Evolutionary conservation across 768 basidiomycete genomes (phyloP).

Genomic region (Hortiboletus flavorubellus): DNA sequence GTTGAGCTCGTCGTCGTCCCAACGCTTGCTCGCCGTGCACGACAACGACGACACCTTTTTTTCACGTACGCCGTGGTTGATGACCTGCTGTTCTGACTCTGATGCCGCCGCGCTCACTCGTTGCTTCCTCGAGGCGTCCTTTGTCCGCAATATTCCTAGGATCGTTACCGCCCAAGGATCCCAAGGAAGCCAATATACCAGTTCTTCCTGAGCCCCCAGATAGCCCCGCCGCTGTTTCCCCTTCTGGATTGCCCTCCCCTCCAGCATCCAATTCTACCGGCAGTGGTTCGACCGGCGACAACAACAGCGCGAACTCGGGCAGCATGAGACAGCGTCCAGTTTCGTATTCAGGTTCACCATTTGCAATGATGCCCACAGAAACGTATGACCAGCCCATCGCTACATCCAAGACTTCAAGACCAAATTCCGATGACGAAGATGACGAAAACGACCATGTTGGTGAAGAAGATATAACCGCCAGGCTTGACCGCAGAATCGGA

Average conservation of each 20-base stretch:
- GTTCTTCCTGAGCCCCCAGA: constrained; percentile 66
- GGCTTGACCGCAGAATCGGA: constrained; percentile 38
- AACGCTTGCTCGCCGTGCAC: constrained; percentile 25
- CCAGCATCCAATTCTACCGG: constrained; percentile 85
- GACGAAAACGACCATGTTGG: constrained; percentile 47
- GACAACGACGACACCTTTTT: constrained; percentile 20
- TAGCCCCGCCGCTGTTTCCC: constrained; percentile 52
- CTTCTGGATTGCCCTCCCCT: constrained; percentile 76
- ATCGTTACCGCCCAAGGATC: constrained; percentile 39
- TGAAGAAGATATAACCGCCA: constrained; percentile 64
- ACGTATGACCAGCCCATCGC: constrained; percentile 34
- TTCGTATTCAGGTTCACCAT: constrained; percentile 25
- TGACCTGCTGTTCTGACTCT: constrained; percentile 26
- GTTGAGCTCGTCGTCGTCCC: constrained; percentile 22
- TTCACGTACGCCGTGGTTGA: constrained; percentile 22
- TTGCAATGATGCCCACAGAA: constrained; percentile 40
- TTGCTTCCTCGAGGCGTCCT: constrained; percentile 45
- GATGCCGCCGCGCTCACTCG: constrained; percentile 51
- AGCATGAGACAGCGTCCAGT: constrained; percentile 36
- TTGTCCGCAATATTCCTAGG: constrained; percentile 62
- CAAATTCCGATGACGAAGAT: constrained; percentile 44
- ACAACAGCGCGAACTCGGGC: constrained; percentile 40
- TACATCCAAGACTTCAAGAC: constrained; percentile 27
- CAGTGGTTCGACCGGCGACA: constrained; percentile 71
- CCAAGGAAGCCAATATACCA: constrained; percentile 44